phyloP scores from a whole-genome alignment of 1,284 basidiomycete genomes.

The Nidula niveotomentosa region DNA sequence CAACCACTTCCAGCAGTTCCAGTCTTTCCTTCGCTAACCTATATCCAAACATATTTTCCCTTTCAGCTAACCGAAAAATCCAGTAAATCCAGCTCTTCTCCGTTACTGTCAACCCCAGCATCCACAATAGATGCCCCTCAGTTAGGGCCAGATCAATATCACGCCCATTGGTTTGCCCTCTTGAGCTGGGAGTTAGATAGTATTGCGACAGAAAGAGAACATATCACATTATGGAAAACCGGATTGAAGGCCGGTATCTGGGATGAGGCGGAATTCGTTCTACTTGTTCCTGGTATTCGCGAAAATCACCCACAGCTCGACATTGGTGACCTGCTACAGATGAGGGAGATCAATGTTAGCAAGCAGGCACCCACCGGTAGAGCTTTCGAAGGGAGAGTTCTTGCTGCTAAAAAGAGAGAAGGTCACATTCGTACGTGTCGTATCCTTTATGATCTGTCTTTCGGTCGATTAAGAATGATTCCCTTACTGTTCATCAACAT shows the following conservation, averaged over 20 bases:
- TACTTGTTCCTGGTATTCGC: conserved; percentile 39
- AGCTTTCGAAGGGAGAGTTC: conserved; percentile 30
- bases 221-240: conserved; percentile 37
- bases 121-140: neutral
- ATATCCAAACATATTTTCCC: conserved; percentile 31
- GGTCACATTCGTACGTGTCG: conserved; percentile 37
- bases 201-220: conserved; percentile 33
- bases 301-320: conserved; percentile 42
- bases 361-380: conserved; percentile 14
- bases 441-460: no score
- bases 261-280: conserved; percentile 33
- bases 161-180: conserved; percentile 37
- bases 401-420: conserved; percentile 36
- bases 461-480: no score
- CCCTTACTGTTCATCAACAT: no score
- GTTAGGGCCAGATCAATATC: conserved; percentile 20
- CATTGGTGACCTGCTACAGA: conserved; percentile 39
- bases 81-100: conserved; percentile 16
- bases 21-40: conserved; percentile 35
- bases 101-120: conserved; percentile 27
- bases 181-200: conserved; percentile 43
- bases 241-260: conserved; percentile 30
- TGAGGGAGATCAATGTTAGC: conserved; percentile 36
- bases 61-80: conserved; percentile 23
- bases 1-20: conserved; percentile 36